phyloP scores from a whole-genome alignment of 192 early-diverging fungal genomes.

The Rhizophagus prolifer region DNA sequence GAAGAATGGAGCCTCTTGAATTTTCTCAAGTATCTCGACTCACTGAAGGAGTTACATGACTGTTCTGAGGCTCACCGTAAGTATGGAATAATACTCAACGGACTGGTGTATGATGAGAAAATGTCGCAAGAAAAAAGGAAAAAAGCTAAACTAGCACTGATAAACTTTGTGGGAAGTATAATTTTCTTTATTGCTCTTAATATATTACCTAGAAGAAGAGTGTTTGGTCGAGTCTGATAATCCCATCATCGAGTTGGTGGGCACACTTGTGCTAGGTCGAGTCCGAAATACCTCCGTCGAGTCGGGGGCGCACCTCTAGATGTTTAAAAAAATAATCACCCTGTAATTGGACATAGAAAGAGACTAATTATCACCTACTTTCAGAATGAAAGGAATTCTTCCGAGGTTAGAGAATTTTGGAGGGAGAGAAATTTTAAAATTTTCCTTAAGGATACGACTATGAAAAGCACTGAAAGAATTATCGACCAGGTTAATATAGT shows the following conservation, averaged over 20 bases:
- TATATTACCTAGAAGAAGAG: slow-evolving; percentile 5
- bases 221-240: slow-evolving; percentile 13
- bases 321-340: neutral
- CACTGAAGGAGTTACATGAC: neutral
- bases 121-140: neutral
- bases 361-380: neutral
- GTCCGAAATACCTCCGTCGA: neutral
- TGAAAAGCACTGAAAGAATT: slow-evolving; percentile 12
- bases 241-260: slow-evolving; percentile 2
- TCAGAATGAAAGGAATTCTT: slow-evolving; percentile 8
- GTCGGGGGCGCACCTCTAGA: neutral
- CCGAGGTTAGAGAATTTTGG: slow-evolving; percentile 8
- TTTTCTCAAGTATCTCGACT: neutral
- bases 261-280: neutral
- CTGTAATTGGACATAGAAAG: neutral
- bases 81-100: neutral
- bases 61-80: neutral
- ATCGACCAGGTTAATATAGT: slow-evolving; percentile 3
- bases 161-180: neutral
- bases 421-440: neutral
- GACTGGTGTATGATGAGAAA: neutral
- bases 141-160: neutral
- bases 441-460: slow-evolving; percentile 3
- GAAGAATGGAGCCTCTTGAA: too few relatives aligned
- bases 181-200: slow-evolving; percentile 9